These are phyloP conservation scores for Serendipita sp. DNA, from an alignment of 768 basidiomycete genomes.

Conservation along the genomic window DNA sequence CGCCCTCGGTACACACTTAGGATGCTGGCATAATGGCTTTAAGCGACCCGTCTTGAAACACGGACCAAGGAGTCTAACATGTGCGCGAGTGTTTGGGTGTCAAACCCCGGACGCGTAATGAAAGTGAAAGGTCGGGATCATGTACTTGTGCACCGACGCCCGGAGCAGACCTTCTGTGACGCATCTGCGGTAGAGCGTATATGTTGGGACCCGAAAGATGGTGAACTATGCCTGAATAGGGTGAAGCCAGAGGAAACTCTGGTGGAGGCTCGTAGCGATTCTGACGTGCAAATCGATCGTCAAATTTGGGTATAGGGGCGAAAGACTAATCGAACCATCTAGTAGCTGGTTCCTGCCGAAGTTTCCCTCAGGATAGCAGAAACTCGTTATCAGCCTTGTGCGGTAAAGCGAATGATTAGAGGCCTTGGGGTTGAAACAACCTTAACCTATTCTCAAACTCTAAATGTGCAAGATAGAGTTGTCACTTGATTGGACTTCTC, in stretches of 20 bases:
- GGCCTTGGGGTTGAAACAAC: slow-evolving; percentile 77
- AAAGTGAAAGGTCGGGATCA: slow-evolving; percentile 54
- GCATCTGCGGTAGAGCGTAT: slow-evolving; percentile 66
- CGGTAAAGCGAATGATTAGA: slow-evolving; percentile 79
- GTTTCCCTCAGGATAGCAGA: slow-evolving; percentile 67
- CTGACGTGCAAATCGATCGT: slow-evolving; percentile 95
- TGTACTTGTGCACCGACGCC: slow-evolving; percentile 56
- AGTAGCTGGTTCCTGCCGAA: slow-evolving; percentile 87
- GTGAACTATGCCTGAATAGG: slow-evolving; percentile 82
- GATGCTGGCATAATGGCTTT: slow-evolving; percentile 67
- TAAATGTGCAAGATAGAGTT: slow-evolving; percentile 43
- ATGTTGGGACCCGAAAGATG: slow-evolving; percentile 83
- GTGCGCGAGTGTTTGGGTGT: slow-evolving; percentile 63
- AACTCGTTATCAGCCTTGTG: slow-evolving; percentile 38
- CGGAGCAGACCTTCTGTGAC: slow-evolving; percentile 56
- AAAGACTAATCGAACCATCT: slow-evolving; percentile 93
- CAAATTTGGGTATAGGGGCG: slow-evolving; percentile 90
- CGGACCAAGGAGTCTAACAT: slow-evolving; percentile 79
- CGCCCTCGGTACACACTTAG: slow-evolving; percentile 41
- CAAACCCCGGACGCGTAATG: slow-evolving; percentile 49
- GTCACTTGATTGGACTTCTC: slow-evolving; percentile 33
- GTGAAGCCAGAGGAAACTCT: slow-evolving; percentile 92
- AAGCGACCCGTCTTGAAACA: slow-evolving; percentile 72
- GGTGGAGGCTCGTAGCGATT: slow-evolving; percentile 91
- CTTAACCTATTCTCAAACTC: slow-evolving; percentile 71